Conservation (phyloP, 2,329 filamentous ascomycete genomes). For the Hypomyces rosellus region DNA sequence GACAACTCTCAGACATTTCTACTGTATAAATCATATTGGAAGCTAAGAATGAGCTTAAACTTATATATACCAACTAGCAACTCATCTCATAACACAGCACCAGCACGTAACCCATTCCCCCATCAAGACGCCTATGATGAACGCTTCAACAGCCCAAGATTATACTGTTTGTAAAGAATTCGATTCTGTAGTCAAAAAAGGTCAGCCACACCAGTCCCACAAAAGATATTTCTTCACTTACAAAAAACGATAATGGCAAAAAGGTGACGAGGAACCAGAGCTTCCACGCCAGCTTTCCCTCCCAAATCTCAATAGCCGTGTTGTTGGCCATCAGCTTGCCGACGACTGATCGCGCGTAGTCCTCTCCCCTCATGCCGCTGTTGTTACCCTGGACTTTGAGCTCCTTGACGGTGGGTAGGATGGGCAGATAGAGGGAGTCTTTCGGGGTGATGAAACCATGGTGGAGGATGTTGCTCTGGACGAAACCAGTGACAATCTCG, state of each 20-base stretch:
- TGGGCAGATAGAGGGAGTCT: slow-evolving; percentile 7
- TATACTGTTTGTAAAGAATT: too few species aligned
- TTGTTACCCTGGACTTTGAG: slow-evolving; percentile 7
- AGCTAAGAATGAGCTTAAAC: too few species aligned
- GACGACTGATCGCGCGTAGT: slow-evolving; percentile 8
- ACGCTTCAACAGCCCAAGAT: too few species aligned
- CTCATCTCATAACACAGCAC: too few species aligned
- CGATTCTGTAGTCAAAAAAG: too few species aligned
- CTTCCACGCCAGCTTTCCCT: slow-evolving; percentile 7
- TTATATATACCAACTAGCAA: too few species aligned
- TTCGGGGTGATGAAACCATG: slow-evolving; percentile 7
- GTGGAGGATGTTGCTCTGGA: slow-evolving; percentile 11
- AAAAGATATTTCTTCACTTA: not conserved
- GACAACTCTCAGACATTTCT: too few species aligned
- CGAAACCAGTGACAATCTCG: slow-evolving; percentile 12
- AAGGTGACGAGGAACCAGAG: not conserved
- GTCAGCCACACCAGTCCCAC: too few species aligned
- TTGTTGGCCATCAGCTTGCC: slow-evolving; percentile 2
- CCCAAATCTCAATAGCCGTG: slow-evolving; percentile 9
- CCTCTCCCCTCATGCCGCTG: slow-evolving; percentile 4
- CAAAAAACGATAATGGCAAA: slow-evolving; percentile 5
- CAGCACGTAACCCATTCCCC: too few species aligned
- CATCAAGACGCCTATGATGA: too few species aligned
- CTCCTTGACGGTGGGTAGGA: slow-evolving; percentile 3
- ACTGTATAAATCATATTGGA: too few species aligned